These are phyloP conservation scores for Annulohypoxylon nitens DNA, from an alignment of 495 filamentous ascomycete species.

Conservation along the genomic window DNA sequence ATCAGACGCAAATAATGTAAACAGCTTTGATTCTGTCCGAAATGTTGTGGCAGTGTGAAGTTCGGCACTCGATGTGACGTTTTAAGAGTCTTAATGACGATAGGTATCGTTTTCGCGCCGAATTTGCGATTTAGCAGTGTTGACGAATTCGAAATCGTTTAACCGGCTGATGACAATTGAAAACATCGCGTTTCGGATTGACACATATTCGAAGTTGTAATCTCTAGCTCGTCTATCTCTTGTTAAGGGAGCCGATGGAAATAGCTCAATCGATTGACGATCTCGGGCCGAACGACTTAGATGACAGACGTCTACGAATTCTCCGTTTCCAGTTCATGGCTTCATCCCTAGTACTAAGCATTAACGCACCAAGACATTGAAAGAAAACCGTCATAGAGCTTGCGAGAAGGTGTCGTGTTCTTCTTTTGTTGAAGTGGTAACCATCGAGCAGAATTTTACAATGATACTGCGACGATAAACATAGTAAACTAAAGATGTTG, in stretches of 20 bases:
- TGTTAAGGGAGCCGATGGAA: too few species aligned
- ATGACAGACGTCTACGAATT: too few species aligned
- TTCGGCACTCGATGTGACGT: neutral
- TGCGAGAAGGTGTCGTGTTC: neutral
- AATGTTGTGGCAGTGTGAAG: neutral
- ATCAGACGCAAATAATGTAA: neutral
- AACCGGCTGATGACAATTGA: neutral
- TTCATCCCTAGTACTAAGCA: neutral
- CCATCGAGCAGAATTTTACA: neutral
- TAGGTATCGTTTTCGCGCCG: too few species aligned
- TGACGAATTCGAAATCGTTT: neutral
- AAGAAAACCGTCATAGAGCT: neutral
- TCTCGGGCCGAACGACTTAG: too few species aligned
- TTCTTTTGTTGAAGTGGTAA: neutral
- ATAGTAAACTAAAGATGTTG: neutral
- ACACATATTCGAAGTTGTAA: neutral
- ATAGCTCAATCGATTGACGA: too few species aligned
- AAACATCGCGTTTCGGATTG: neutral
- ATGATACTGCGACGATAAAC: neutral
- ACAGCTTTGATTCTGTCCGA: neutral
- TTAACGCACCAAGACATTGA: neutral
- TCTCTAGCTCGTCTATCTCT: too few species aligned
- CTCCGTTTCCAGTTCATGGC: too few species aligned
- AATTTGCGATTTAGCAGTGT: neutral
- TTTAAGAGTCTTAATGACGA: too few species aligned